A percentile compares a stretch with the other conserved stretches of the same genome.
Evolutionary conservation across 2,329 filamentous ascomycete genomes (phyloP).

Genomic region (Clonostachys sp.): DNA sequence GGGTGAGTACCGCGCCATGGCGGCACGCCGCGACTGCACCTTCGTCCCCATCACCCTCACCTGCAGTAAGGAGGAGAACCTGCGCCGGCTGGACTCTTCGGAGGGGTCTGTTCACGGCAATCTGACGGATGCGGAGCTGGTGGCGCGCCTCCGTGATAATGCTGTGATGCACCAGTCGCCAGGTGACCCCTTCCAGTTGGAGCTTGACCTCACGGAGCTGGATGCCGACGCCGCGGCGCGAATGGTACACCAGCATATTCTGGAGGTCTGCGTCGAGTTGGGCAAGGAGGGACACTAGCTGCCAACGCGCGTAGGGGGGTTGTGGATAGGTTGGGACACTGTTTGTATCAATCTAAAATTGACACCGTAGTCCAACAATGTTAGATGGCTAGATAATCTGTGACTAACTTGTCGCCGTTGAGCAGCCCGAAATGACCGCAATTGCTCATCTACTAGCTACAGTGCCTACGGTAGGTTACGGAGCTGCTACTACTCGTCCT

Average conservation of each 20-base stretch:
- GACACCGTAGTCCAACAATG: no score
- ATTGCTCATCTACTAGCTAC: no score
- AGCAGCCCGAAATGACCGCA: no score
- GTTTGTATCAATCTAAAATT: no score
- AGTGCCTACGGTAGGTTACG: no score
- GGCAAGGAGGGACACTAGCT: no score
- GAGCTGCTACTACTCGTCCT: no score
- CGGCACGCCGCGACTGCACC: not conserved
- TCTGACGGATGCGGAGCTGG: not conserved
- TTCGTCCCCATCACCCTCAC: not conserved
- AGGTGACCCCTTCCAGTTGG: not conserved
- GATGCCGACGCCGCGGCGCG: not conserved
- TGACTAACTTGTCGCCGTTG: no score
- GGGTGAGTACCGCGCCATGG: conserved; percentile 2
- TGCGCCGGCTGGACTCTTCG: not conserved
- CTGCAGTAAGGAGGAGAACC: not conserved
- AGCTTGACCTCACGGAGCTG: not conserved
- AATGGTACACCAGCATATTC: not conserved
- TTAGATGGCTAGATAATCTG: no score
- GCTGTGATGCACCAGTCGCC: not conserved
- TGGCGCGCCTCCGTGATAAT: not conserved
- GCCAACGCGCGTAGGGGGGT: no score
- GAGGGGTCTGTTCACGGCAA: not conserved
- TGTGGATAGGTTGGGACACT: no score
- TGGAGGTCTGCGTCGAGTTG: not conserved